Evolutionary conservation across 108 stramenopile species (phyloP), one percentile per base, ranked within the genome.

Genomic region (Cyclotella atomus): DNA sequence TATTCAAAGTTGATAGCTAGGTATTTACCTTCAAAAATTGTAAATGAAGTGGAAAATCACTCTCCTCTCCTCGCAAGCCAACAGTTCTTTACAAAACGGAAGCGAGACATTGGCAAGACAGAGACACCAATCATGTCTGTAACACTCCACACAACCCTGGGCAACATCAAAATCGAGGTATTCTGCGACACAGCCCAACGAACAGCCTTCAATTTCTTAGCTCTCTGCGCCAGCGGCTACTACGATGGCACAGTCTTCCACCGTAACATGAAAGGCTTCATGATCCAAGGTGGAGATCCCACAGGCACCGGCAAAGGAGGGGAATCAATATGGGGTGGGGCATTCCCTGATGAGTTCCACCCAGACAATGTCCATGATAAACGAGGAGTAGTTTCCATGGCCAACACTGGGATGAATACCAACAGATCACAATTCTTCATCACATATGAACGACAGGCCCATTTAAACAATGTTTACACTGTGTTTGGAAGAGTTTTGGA

Each of bases 271-370:
- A 85, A 89, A 34, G 96, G 94, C 25, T 97, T 98, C 77, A 98
- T 98, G 95, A 79, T 97, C 19, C 99, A 99, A 78, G 96, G 89
- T 9, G 98, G 98, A 20, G 97, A 99, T 81, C 99, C 99, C 10
- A 94, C 95, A 10, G 97, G 93, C 9, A 92, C 91, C 9, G 90
- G 91, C 19, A 88, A 90, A n/a, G 92, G 92, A 17, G 83, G 87
- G 57, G 92, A 97, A 84, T 95, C 94, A n/a, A 98, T 99, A 49
- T 99, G 97, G 97, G 98, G 98, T 10, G 90, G 93, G 29, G 78
- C 85, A 10, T 97, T 99, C 71, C 87, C 87, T 21, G 98, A 99
- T 65, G 97, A 98, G 56, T 99, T 99, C 59, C 96, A 97, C 84
- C 89, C 86, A 17, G 88, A 96, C 36, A 89, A 92, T 68, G 72